These are phyloP conservation scores for Logfia minima DNA, from an alignment of 129 eudicot species.

Conservation along the genomic window DNA sequence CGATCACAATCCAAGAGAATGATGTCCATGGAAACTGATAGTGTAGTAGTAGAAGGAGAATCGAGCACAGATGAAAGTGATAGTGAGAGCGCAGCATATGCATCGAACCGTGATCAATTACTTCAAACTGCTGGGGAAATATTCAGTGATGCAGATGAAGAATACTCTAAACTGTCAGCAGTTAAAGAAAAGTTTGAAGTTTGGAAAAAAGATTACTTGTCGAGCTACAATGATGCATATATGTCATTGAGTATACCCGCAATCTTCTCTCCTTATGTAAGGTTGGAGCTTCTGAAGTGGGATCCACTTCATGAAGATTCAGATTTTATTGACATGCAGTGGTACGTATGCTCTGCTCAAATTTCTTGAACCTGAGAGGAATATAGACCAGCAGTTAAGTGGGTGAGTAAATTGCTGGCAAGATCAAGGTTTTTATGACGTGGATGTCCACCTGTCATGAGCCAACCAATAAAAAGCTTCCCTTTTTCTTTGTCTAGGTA, in stretches of 20 bases:
- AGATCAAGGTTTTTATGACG: not conserved
- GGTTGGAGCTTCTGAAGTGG: constrained; percentile 99
- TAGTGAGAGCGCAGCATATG: constrained; percentile 69
- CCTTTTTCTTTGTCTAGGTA: not conserved
- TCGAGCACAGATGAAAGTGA: constrained; percentile 98
- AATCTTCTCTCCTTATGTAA: constrained; percentile 91
- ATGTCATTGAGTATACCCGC: constrained; percentile 80
- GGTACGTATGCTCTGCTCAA: constrained; percentile 72
- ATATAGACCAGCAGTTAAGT: constrained; percentile 49
- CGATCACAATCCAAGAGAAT: constrained; percentile 64
- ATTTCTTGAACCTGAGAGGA: constrained; percentile 51
- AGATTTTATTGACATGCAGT: constrained; percentile 87
- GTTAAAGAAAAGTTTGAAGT: constrained; percentile 73
- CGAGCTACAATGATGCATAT: constrained; percentile 83
- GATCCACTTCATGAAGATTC: constrained; percentile 94
- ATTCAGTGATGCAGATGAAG: constrained; percentile 85
- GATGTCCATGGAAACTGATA: constrained; percentile 41
- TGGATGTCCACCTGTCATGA: not conserved
- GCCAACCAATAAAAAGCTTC: not conserved
- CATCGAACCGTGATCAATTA: constrained; percentile 71
- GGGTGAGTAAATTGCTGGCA: constrained; percentile 47
- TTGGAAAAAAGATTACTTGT: constrained; percentile 75
- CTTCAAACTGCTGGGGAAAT: constrained; percentile 80
- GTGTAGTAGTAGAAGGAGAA: constrained; percentile 73
- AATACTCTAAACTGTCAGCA: constrained; percentile 66